Percentiles rank a stretch among this genome's conserved stretches.
Conservation (phyloP, 768 basidiomycete genomes). For the Fomitopsis serialis region DNA sequence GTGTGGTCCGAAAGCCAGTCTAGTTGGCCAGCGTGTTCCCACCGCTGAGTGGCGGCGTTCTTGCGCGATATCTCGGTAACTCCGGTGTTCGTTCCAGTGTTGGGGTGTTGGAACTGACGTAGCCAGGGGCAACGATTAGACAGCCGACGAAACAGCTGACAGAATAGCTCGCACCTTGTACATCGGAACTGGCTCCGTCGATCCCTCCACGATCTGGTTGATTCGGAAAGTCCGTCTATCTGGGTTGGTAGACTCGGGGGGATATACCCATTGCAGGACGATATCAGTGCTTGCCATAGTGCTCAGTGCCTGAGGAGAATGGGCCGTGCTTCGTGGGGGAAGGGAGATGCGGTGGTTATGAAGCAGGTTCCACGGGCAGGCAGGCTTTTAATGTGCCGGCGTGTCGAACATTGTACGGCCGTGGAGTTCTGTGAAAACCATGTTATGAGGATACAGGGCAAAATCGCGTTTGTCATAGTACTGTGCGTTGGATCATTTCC, state of each 20-base stretch:
- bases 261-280: slow-evolving; percentile 33
- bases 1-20: slow-evolving; percentile 44
- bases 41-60: slow-evolving; percentile 36
- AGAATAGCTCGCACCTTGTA: slow-evolving; percentile 33
- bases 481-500: slow-evolving; percentile 10
- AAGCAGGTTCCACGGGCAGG: not conserved
- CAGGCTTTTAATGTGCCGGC: not conserved
- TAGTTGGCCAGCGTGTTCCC: slow-evolving; percentile 49
- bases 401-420: not conserved
- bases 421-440: not conserved
- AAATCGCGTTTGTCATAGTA: slow-evolving; percentile 1
- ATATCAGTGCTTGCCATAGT: slow-evolving; percentile 25
- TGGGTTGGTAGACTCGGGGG: slow-evolving; percentile 17
- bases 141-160: not conserved
- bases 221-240: slow-evolving; percentile 44
- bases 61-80: slow-evolving; percentile 45
- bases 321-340: not conserved
- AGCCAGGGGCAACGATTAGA: not conserved
- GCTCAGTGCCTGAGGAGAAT: not conserved
- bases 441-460: not conserved
- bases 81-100: slow-evolving; percentile 34
- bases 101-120: slow-evolving; percentile 22
- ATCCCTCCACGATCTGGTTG: slow-evolving; percentile 26
- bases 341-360: not conserved
- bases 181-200: slow-evolving; percentile 28